phyloP scores from a whole-genome alignment of 2,329 filamentous ascomycete genomes.

The Penicillium brevicompactum region DNA sequence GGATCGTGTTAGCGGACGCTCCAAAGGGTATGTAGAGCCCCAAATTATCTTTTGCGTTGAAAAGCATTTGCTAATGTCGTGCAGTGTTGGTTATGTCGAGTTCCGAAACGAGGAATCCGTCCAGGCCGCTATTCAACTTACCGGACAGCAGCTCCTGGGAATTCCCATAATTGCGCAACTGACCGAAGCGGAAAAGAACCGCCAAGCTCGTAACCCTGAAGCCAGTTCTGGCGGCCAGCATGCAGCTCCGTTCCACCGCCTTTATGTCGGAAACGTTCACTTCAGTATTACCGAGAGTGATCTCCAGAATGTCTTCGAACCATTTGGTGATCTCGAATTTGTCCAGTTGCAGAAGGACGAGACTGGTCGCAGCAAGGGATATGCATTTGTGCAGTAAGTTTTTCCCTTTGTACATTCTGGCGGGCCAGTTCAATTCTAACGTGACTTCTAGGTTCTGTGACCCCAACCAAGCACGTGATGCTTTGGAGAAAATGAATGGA shows the following conservation, averaged over 20 bases:
- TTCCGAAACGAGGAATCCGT: slow-evolving; percentile 97
- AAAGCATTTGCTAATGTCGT: slow-evolving; percentile 6
- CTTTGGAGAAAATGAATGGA: slow-evolving; percentile 98
- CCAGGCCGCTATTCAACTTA: slow-evolving; percentile 90
- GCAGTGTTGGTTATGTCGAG: slow-evolving; percentile 97
- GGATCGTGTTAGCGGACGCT: slow-evolving; percentile 92
- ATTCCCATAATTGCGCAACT: slow-evolving; percentile 98
- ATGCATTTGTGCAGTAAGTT: slow-evolving; percentile 97
- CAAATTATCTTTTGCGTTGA: slow-evolving; percentile 11
- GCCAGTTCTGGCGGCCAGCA: slow-evolving; percentile 69
- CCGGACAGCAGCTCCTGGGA: slow-evolving; percentile 96
- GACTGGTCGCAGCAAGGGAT: slow-evolving; percentile 83
- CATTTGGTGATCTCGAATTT: slow-evolving; percentile 96
- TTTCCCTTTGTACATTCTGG: neutral
- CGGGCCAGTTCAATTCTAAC: slow-evolving; percentile 36
- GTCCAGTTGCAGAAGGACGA: slow-evolving; percentile 98
- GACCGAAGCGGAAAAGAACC: slow-evolving; percentile 99
- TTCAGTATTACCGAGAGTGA: slow-evolving; percentile 98
- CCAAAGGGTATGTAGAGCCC: slow-evolving; percentile 76
- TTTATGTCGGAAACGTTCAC: slow-evolving; percentile 99
- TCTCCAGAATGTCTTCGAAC: slow-evolving; percentile 93
- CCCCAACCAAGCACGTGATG: slow-evolving; percentile 86
- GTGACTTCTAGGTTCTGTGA: slow-evolving; percentile 71
- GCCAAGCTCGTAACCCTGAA: slow-evolving; percentile 84
- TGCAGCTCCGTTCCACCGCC: slow-evolving; percentile 91